phyloP scores from a whole-genome alignment of 257 asterid genomes.

The Rubia yunnanensis region DNA sequence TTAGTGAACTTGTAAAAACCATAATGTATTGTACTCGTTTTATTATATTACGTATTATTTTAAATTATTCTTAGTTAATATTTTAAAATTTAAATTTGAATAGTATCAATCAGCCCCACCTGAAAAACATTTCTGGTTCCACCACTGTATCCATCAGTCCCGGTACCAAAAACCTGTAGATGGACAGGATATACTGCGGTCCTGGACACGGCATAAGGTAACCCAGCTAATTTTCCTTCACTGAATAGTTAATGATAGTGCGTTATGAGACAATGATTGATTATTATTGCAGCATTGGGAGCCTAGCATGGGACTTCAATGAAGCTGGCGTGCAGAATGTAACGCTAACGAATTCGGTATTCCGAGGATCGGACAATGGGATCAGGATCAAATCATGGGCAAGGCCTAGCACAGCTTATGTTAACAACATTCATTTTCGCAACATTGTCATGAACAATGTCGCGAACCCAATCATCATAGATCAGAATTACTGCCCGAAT shows the following conservation, averaged over 20 bases:
- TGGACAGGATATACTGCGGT: constrained; percentile 39
- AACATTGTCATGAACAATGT: constrained; percentile 46
- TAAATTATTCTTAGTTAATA: no score
- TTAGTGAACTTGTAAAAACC: no score
- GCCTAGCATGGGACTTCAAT: constrained; percentile 35
- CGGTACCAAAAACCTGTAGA: constrained; percentile 47
- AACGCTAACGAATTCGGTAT: constrained; percentile 46
- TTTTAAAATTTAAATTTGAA: no score
- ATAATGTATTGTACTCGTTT: no score
- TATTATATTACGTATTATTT: no score
- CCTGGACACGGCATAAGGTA: neutral
- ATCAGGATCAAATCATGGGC: constrained; percentile 62
- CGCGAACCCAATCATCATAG: constrained; percentile 54
- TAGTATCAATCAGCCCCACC: no score
- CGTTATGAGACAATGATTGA: neutral
- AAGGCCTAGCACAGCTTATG: constrained; percentile 51
- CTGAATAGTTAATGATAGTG: no score
- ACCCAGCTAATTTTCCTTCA: neutral
- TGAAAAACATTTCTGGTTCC: no score
- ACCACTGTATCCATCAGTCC: constrained; percentile 40
- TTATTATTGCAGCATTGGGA: constrained; percentile 41
- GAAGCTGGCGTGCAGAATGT: constrained; percentile 58
- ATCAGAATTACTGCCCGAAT: constrained; percentile 56
- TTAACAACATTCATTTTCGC: constrained; percentile 31
- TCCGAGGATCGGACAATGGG: constrained; percentile 49